Evolutionary conservation across 169 alveolate genomes (phyloP).

Genomic region (Eimeria acervulina): DNA sequence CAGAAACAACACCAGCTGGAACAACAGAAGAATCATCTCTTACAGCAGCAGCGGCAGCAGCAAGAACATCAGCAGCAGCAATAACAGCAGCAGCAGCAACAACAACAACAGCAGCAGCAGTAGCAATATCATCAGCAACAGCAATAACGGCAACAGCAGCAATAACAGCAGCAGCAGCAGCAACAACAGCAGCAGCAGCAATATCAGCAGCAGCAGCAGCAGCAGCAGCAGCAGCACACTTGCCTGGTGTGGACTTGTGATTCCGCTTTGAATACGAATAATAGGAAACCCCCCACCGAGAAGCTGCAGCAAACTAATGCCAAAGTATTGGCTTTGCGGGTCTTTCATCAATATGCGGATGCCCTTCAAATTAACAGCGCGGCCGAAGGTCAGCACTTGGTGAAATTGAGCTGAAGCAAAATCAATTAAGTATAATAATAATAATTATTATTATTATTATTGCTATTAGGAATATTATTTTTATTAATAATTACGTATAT

Average conservation of each 20-base stretch:
- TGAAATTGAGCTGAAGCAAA: slow-evolving; percentile 83
- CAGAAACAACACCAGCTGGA: background rate
- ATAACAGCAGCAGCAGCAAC: background rate
- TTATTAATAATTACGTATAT: too few species aligned
- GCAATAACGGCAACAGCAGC: too few species aligned
- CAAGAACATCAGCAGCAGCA: too few species aligned
- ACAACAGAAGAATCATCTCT: background rate
- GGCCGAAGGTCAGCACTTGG: slow-evolving; percentile 88
- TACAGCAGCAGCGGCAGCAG: too few species aligned
- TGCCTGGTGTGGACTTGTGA: slow-evolving; percentile 88
- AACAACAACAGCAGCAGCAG: background rate
- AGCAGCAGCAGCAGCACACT: background rate
- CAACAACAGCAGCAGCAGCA: background rate
- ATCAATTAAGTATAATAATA: background rate
- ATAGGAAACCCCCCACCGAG: slow-evolving; percentile 91
- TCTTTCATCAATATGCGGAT: slow-evolving; percentile 90
- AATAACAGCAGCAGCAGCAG: background rate
- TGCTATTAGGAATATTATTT: too few species aligned
- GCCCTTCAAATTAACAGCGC: slow-evolving; percentile 87
- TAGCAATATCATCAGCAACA: too few species aligned
- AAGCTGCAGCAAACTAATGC: slow-evolving; percentile 92
- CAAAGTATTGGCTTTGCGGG: slow-evolving; percentile 91
- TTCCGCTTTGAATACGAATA: slow-evolving; percentile 93
- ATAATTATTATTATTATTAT: too few species aligned
- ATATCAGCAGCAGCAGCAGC: background rate